These are phyloP conservation scores for Colletotrichum orbiculare DNA, from an alignment of 2,329 filamentous ascomycete genomes.

Conservation along the genomic window DNA sequence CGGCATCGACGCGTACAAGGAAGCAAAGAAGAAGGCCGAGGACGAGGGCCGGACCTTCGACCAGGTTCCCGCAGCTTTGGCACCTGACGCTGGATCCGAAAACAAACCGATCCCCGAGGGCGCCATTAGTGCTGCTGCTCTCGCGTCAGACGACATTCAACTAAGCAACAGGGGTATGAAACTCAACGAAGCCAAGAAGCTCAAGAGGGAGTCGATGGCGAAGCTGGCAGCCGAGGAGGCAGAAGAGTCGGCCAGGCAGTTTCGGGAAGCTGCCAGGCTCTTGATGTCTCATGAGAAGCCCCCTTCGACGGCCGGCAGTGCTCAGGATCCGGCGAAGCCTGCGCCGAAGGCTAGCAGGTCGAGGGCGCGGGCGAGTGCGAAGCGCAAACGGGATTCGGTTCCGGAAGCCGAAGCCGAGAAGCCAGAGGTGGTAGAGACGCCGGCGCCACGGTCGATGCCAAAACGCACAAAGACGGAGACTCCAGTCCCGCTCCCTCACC, in stretches of 20 bases:
- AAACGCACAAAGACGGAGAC: constrained; percentile 70
- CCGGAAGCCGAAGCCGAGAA: constrained; percentile 44
- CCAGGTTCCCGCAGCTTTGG: constrained; percentile 51
- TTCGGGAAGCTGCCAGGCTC: constrained; percentile 59
- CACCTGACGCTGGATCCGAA: constrained; percentile 62
- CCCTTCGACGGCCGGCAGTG: constrained; percentile 39
- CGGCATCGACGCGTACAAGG: constrained; percentile 70
- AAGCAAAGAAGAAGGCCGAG: constrained; percentile 73
- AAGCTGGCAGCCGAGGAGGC: constrained; percentile 72
- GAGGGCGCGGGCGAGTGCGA: constrained; percentile 45
- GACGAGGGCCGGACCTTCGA: constrained; percentile 73
- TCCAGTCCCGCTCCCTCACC: constrained; percentile 60
- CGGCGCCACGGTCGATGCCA: constrained; percentile 49
- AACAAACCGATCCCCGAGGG: constrained; percentile 66
- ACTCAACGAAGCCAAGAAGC: constrained; percentile 80
- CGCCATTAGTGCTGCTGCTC: constrained; percentile 67
- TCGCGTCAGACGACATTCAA: constrained; percentile 70
- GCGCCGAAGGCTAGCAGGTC: constrained; percentile 43
- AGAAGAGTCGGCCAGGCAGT: constrained; percentile 65
- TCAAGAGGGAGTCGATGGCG: constrained; percentile 74
- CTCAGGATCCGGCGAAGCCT: constrained; percentile 45
- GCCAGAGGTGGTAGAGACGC: constrained; percentile 42
- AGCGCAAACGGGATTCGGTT: constrained; percentile 58
- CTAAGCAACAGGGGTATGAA: constrained; percentile 81
- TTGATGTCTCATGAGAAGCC: constrained; percentile 51